These are phyloP conservation scores for Psidium guajava DNA, from an alignment of 345 rosid species.

Conservation along the genomic window DNA sequence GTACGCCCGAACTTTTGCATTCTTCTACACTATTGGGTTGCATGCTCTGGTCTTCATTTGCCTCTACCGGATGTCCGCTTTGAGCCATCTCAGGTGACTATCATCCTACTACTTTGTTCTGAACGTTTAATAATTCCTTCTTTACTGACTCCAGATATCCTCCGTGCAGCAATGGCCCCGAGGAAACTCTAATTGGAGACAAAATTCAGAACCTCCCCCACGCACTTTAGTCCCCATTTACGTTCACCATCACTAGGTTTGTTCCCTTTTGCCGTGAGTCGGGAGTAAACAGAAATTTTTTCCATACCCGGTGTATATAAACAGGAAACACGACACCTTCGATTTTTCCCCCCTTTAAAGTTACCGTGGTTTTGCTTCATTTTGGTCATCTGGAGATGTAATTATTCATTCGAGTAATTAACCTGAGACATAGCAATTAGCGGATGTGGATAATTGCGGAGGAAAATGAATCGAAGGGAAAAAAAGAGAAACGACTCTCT, in stretches of 20 bases:
- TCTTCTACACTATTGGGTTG: slow-evolving; percentile 87
- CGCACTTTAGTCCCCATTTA: slow-evolving; percentile 25
- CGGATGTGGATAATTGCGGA: neutral
- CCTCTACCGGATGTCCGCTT: slow-evolving; percentile 93
- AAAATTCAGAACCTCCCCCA: slow-evolving; percentile 57
- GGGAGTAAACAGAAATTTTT: neutral
- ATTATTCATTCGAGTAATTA: neutral
- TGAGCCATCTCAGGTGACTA: slow-evolving; percentile 70
- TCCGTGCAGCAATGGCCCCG: slow-evolving; percentile 52
- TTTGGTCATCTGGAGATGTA: neutral
- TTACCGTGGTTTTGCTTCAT: neutral
- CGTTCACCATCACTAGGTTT: neutral
- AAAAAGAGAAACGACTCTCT: neutral
- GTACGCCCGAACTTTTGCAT: slow-evolving; percentile 83
- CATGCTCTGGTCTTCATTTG: slow-evolving; percentile 86
- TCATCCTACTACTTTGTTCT: neutral
- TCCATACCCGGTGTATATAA: neutral
- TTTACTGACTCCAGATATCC: neutral
- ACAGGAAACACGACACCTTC: neutral
- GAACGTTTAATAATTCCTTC: neutral
- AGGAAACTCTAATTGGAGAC: slow-evolving; percentile 37
- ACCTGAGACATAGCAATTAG: neutral
- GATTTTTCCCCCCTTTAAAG: neutral
- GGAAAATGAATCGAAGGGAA: neutral
- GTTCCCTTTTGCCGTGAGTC: neutral